Base-by-base conservation (phyloP, 352 stramenopile species). In the Pythium vanterpoolii region DNA sequence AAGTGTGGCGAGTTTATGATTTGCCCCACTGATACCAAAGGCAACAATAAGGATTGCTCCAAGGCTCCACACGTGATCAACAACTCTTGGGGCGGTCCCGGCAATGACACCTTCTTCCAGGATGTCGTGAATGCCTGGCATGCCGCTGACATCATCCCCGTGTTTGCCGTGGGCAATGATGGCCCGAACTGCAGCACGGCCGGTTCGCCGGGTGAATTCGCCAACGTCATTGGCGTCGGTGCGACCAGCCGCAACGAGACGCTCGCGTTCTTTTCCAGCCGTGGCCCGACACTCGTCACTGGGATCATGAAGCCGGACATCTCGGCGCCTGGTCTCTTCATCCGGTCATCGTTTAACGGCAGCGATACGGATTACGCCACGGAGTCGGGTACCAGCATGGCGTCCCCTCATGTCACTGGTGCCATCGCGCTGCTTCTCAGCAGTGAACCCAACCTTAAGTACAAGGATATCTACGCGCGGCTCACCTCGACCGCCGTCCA, bases 161-260 rank as follows among this genome's bases (percentile, higher is more conserved):
- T 76, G 26, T 72, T 76, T 43, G 31, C 68, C 1, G 61, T 66
- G 49, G 60, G 64, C 43, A 76, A 72, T 44, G 36, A 11, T 28
- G 64, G 68, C 8, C 64, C 68, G 2, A 51, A 47, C 4, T 76
- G 68, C 42, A 57, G 43, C 44, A 73, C 64, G 18, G 19, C 39
- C 16, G 60, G n/a, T 13, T 58, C 62, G 19, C 68, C 68, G 4
- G 60, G 56, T 18, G 58, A 66, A 14, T 71, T 68, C 30, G 23
- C 51, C 16, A 62, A 66, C 40, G 65, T 73, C 28, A 73, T 76
- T 21, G 44, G 46, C 16, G 68, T 76, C 24, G 68, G 64, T 14
- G 52, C 49, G n/a, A 57, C 60, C 14, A 55, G 26, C 28, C 44
- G 28, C 10, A 61, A 68, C 57, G 53, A 30, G 27, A 49, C 59